These are phyloP conservation scores for Phaseolus coccineus DNA, from an alignment of 331 rosid genomes.

Conservation along the genomic window DNA sequence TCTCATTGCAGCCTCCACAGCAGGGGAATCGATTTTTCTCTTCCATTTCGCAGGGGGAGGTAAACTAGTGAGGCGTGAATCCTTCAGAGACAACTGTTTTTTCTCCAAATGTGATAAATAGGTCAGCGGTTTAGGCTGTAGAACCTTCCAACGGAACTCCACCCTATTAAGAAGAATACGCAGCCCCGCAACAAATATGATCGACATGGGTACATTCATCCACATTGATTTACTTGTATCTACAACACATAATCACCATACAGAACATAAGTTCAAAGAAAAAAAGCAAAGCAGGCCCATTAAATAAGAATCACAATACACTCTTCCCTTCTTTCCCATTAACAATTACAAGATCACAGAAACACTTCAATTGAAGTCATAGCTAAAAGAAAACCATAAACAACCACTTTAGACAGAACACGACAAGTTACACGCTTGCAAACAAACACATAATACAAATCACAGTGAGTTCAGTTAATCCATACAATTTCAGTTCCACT, in stretches of 20 bases:
- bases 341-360: background rate
- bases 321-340: slow-evolving; percentile 7
- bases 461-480: slow-evolving; percentile 11
- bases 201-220: slow-evolving; percentile 88
- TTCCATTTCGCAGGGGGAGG: slow-evolving; percentile 74
- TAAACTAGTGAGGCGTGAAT: slow-evolving; percentile 68
- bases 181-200: slow-evolving; percentile 72
- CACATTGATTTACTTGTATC: slow-evolving; percentile 99
- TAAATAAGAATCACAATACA: background rate
- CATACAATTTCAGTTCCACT: background rate
- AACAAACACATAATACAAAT: background rate
- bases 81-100: slow-evolving; percentile 79
- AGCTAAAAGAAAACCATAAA: slow-evolving; percentile 2
- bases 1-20: slow-evolving; percentile 80
- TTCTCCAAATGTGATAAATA: slow-evolving; percentile 89
- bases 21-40: slow-evolving; percentile 82
- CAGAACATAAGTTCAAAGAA: slow-evolving; percentile 5
- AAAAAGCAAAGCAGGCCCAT: background rate
- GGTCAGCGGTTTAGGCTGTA: slow-evolving; percentile 54
- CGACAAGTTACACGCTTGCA: background rate
- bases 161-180: slow-evolving; percentile 71
- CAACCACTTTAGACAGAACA: background rate
- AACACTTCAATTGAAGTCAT: slow-evolving; percentile 6
- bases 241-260: slow-evolving; percentile 41
- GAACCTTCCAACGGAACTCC: slow-evolving; percentile 83